Evolutionary conservation across 2,329 filamentous ascomycete genomes (phyloP), one percentile per base, ranked within the genome.

Genomic region (Aspergillus vadensis): DNA sequence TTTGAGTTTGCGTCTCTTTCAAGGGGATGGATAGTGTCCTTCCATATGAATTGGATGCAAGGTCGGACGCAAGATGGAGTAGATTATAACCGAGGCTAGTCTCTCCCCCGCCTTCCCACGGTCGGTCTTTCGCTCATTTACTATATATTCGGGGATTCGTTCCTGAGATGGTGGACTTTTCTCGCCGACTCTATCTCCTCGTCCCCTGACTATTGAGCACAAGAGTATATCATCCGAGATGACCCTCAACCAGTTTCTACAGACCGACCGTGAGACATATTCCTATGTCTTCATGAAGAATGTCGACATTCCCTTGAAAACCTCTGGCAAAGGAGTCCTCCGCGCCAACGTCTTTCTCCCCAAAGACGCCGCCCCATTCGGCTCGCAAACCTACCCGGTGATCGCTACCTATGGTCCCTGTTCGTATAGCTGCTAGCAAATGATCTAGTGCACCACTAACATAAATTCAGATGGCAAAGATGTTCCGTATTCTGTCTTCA

Each of bases 331-430:
- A 21, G 43, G 17, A 12, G 19, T 47, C 5, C 19, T 47, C 43
- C 43, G 43, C 19, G n/a, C 8, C 43, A 47, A 47, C 12, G 43
- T 47, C 10, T 47, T 7, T 21, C 43, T 47, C 12, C 43, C 43
- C 8, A 47, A 47, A 47, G 43, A 47, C 5, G 43, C 19, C 43
- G 1, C 17, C 10, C 43, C 38, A 14, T 41, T 47, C 9, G 43
- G 43, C 6, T 47, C 43, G 19, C 43, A 47, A 21, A 47, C 43
- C 19, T 59, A 56, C 36, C 88, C 88, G 0, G 87, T 89, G 0
- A 70, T 91, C 9, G 82, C 87, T 1, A 91, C 88, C 0, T 91
- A 91, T 65, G 88, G 88, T 0, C 88, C 88, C 0, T 91, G 61
- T 69, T 47, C 3, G 43, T 47, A 19, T 23, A n/a, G 5, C 43